Evolutionary conservation across 768 basidiomycete genomes (phyloP).

Genomic region (Boletus fagicola): DNA sequence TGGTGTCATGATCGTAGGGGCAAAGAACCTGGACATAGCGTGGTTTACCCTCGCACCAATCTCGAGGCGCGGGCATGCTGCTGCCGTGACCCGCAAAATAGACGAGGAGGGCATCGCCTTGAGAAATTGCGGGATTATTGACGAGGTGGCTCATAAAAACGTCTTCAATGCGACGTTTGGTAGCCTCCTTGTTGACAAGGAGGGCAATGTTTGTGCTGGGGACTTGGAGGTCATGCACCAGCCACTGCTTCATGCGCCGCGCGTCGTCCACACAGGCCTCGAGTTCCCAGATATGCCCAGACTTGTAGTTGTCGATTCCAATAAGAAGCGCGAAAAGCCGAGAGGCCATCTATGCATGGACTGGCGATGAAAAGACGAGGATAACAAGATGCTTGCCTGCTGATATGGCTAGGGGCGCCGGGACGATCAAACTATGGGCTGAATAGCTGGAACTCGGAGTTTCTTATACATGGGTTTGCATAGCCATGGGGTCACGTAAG

Average conservation of each 20-base stretch:
- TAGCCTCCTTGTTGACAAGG: conserved; percentile 57
- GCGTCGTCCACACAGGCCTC: conserved; percentile 67
- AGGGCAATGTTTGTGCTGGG: conserved; percentile 56
- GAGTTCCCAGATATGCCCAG: conserved; percentile 61
- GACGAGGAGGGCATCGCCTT: conserved; percentile 62
- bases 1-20: conserved; percentile 66
- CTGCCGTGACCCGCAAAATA: conserved; percentile 79
- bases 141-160: conserved; percentile 59
- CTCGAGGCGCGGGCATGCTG: conserved; percentile 50
- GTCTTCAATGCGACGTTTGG: conserved; percentile 60
- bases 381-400: conserved; percentile 11
- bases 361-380: conserved; percentile 5
- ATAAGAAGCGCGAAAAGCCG: conserved; percentile 65
- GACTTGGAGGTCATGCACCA: conserved; percentile 54
- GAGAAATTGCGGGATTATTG: conserved; percentile 57
- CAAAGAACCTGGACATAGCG: conserved; percentile 57
- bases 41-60: conserved; percentile 52
- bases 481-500: conserved; percentile 8
- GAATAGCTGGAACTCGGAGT: background rate
- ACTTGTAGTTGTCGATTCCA: conserved; percentile 69
- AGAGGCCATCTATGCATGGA: conserved; percentile 35
- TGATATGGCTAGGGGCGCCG: background rate
- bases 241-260: conserved; percentile 54
- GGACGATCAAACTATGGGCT: conserved; percentile 12
- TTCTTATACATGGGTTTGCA: conserved; percentile 20